Evolutionary conservation across 495 filamentous ascomycete genomes (phyloP), one percentile per base, ranked within the genome.

Genomic region (Aspergillus olivimuriae): DNA sequence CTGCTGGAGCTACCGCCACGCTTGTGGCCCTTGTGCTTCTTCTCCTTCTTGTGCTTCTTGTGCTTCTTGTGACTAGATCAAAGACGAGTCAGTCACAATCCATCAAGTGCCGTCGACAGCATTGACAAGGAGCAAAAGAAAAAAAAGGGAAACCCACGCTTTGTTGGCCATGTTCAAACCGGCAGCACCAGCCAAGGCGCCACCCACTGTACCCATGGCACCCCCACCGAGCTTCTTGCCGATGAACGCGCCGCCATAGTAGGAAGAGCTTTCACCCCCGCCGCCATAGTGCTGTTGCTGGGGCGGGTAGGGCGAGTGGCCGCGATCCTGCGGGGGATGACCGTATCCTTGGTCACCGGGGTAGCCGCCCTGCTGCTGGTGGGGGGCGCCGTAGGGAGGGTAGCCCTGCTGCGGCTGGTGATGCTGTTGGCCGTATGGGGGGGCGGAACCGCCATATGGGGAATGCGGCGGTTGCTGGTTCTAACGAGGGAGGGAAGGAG

Each of bases 191-290:
- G 63, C 53, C 38, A 72, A 46, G 16, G 63, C 70, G 43, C 68
- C 69, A 19, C 62, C 63, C 2, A 63, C 57, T n/a, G 67, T 65
- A 2, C 62, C 63, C 37, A 75, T 22, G 9, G 61, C 15, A 11
- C 70, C 67, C 33, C 65, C 67, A 4, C 69, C 66, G 32, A 70
- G 37, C 40, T 75, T 65, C 34, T 74, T 62, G 33, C 65, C 65
- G 15, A 72, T 34, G 34, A 62, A 59, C 3, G 65, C 68, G 16
- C 36, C 28, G 14, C 45, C 43, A 31, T 61, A 61, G 32, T 60
- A 61, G 3, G 48, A 51, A 21, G 58, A 47, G 28, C 32, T 65
- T 39, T 45, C 56, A 28, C 55, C 54, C 24, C 24, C 48, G 50
- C 30, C 44, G 53, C n/a, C 43, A 18, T 55, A 53, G 24, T 53